Conservation (phyloP, 116 monocot species). For the Iris pallida region DNA sequence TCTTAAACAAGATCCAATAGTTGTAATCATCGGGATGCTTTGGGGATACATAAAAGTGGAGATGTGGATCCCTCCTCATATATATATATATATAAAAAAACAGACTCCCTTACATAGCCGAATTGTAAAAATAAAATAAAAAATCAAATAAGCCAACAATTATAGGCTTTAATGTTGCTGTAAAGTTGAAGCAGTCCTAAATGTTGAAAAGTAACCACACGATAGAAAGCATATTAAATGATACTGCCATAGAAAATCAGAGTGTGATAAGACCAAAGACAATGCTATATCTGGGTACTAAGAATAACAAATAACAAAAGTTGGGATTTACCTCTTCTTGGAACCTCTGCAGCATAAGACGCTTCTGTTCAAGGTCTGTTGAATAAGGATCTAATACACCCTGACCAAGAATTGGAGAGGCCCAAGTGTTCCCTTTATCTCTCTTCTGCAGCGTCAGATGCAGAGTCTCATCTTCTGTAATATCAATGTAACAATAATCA, state of each 20-base stretch:
- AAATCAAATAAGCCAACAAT: not conserved
- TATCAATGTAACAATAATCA: not conserved
- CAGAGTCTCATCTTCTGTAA: constrained; percentile 82
- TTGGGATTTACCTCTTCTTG: constrained; percentile 75
- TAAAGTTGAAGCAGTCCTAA: too few relatives aligned
- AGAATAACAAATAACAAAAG: not conserved
- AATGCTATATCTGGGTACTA: not conserved
- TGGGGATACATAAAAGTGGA: too few relatives aligned
- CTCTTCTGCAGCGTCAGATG: constrained; percentile 90
- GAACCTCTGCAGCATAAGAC: constrained; percentile 99
- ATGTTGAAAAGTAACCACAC: not conserved
- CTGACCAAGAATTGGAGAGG: constrained; percentile 83
- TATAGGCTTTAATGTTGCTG: too few relatives aligned
- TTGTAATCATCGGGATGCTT: too few relatives aligned
- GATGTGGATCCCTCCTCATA: too few relatives aligned
- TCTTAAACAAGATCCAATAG: too few relatives aligned
- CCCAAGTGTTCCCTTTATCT: constrained; percentile 87
- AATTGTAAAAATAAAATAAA: not conserved
- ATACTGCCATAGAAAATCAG: not conserved
- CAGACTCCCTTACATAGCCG: too few relatives aligned
- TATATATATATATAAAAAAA: too few relatives aligned
- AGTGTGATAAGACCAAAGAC: constrained; percentile 6
- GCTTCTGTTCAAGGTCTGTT: constrained; percentile 85
- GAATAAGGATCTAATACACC: constrained; percentile 73
- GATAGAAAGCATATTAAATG: not conserved